Conservation (phyloP, 2,329 filamentous ascomycete genomes). For the Myriangium duriaei region DNA sequence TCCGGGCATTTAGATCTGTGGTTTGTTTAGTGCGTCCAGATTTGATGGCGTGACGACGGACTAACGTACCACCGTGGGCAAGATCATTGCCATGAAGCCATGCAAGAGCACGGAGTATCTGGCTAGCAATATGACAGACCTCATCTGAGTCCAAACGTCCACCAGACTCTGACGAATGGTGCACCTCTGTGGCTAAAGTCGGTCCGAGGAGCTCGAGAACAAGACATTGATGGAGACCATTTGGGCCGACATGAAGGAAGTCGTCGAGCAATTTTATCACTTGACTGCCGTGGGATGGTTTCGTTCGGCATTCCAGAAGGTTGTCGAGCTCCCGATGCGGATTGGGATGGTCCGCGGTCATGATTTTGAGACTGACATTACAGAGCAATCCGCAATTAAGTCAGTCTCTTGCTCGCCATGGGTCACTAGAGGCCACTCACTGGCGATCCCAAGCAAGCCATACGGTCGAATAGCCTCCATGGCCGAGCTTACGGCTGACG, state of each 20-base stretch:
- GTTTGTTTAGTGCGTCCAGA: neutral
- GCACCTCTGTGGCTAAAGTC: neutral
- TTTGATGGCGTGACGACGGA: neutral
- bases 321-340: constrained; percentile 9
- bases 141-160: neutral
- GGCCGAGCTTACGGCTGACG: constrained; percentile 91
- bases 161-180: neutral
- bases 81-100: neutral
- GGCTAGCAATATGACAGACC: neutral
- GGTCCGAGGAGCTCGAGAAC: constrained; percentile 95
- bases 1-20: neutral
- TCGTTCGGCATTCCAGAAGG: no score
- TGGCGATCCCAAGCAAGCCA: constrained; percentile 68
- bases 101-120: neutral
- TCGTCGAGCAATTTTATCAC: constrained; percentile 93
- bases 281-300: constrained; percentile 83
- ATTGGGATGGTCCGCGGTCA: constrained; percentile 11
- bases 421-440: no score
- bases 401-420: constrained; percentile 87
- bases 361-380: constrained; percentile 7
- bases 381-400: no score
- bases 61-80: neutral
- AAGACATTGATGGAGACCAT: constrained; percentile 96
- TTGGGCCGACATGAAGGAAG: constrained; percentile 93
- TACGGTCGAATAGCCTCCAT: constrained; percentile 96